phyloP scores from a whole-genome alignment of 306 rosid species.

The Cucurbita argyrosperma region DNA sequence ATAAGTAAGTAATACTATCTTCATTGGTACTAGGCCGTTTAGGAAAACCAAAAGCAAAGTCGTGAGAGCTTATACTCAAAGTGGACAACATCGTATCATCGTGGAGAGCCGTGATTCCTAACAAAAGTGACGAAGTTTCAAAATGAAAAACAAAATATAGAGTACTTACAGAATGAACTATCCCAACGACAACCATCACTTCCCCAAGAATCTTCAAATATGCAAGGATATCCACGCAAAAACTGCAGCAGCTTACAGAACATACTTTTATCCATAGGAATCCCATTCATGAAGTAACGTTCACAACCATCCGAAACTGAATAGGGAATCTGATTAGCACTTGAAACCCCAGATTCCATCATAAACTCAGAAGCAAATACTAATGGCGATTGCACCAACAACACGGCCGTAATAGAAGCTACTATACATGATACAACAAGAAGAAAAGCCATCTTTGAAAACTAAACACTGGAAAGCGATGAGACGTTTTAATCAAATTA shows the following conservation, averaged over 20 bases:
- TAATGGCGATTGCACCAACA: slow-evolving; percentile 32
- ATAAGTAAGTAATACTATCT: too few species aligned
- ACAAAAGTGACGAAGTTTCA: not conserved
- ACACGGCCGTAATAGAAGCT: slow-evolving; percentile 24
- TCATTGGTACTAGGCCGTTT: too few species aligned
- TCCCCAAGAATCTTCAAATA: slow-evolving; percentile 25
- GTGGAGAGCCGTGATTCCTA: too few species aligned
- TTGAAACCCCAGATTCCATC: slow-evolving; percentile 35
- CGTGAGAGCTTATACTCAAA: too few species aligned
- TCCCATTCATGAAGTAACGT: slow-evolving; percentile 43
- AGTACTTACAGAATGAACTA: slow-evolving; percentile 35
- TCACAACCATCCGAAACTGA: slow-evolving; percentile 34
- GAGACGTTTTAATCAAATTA: not conserved
- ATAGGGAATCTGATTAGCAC: slow-evolving; percentile 26
- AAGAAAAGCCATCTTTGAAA: slow-evolving; percentile 10
- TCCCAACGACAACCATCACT: slow-evolving; percentile 29
- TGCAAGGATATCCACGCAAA: slow-evolving; percentile 47
- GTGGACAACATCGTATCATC: too few species aligned
- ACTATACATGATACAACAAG: slow-evolving; percentile 20
- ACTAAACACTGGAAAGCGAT: slow-evolving; percentile 7
- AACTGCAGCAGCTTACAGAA: slow-evolving; percentile 45
- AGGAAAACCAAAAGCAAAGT: too few species aligned
- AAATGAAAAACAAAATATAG: not conserved
- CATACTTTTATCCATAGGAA: slow-evolving; percentile 25
- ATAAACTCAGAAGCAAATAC: slow-evolving; percentile 31